Base-by-base conservation (phyloP, 1,284 basidiomycete species). In the Singerocomus rubriflavus region DNA sequence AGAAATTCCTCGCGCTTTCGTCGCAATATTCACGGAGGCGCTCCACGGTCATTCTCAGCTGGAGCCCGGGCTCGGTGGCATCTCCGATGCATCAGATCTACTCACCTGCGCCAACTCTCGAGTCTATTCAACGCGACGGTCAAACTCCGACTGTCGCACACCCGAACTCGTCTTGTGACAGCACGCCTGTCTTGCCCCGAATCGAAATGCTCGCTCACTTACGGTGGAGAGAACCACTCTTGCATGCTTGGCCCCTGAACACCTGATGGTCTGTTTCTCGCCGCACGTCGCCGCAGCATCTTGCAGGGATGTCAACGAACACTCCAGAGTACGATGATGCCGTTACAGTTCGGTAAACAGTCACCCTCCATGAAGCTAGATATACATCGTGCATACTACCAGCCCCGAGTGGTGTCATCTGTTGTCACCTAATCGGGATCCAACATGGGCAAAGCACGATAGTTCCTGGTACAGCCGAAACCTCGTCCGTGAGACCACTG, bases 51-150 rank as follows among this genome's bases (percentile, higher is more conserved):
- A 17, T 57, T 51, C 48, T 46, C 44, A 46, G 41, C 21, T 21
- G 21, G 21, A 29, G 21, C 14, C 44, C 52, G 60, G 46, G 21
- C 41, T 46, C 56, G 43, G 31, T 34, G 26, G 13, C 52, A 66
- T 57, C 61, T 63, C 60, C 60, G 62, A 62, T 55, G 43, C 37
- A 32, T 58, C 26, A 50, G 33, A 46, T 55, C 45, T 41, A 14
- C 11, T 26, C 14, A 43, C 38, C 30, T 21, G 4, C 16, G 16
- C 21, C 21, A 21, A 21, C 21, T 21, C 21, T 34, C 30, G 30
- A 30, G 21, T 26, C 13, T 21, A 12, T 43, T 38, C 37, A 21
- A 54, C 21, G 27, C 40, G 31, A 34, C 16, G 27, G 25, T 38
- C 48, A 34, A 55, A 58, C 48, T 55, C 57, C 62, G 60, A 50